Conservation (phyloP, 2,329 filamentous ascomycete species). For the Cladosporium sphaerospermum region DNA sequence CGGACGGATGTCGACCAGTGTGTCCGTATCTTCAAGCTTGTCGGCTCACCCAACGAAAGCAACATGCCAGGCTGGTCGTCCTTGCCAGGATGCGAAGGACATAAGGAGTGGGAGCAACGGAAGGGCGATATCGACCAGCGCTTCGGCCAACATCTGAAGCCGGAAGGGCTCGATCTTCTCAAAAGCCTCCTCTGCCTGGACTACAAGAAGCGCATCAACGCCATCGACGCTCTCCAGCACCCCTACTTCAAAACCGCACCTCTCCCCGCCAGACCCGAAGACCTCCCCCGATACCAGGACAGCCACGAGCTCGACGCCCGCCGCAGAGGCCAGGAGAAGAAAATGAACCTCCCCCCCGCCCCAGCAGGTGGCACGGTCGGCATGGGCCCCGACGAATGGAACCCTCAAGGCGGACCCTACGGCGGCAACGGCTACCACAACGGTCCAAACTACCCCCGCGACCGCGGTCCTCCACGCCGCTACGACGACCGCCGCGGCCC, state of each 20-base stretch:
- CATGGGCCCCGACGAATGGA: slow-evolving; percentile 59
- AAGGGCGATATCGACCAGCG: slow-evolving; percentile 62
- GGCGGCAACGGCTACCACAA: slow-evolving; percentile 23
- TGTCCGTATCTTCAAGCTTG: slow-evolving; percentile 87
- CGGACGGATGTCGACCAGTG: slow-evolving; percentile 85
- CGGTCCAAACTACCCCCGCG: slow-evolving; percentile 26
- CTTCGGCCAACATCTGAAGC: slow-evolving; percentile 53
- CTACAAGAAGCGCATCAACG: slow-evolving; percentile 83
- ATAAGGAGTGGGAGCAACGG: slow-evolving; percentile 56
- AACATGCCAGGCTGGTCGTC: slow-evolving; percentile 87
- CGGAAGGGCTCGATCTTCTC: slow-evolving; percentile 70
- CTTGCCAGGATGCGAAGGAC: slow-evolving; percentile 72
- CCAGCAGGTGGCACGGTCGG: slow-evolving; percentile 89
- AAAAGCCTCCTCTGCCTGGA: slow-evolving; percentile 80
- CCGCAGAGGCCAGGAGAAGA: slow-evolving; percentile 80
- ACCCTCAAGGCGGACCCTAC: slow-evolving; percentile 20
- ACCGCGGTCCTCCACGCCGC: slow-evolving; percentile 25
- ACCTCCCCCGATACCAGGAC: slow-evolving; percentile 87
- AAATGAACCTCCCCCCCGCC: slow-evolving; percentile 77
- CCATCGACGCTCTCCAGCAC: slow-evolving; percentile 86
- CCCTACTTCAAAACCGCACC: slow-evolving; percentile 81
- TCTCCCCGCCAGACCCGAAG: slow-evolving; percentile 71
- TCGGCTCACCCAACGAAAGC: slow-evolving; percentile 81
- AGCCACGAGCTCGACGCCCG: slow-evolving; percentile 88
- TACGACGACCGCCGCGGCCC: slow-evolving; percentile 25